These are phyloP conservation scores for Boletus rubropictus DNA, from an alignment of 768 basidiomycete species.

Conservation along the genomic window DNA sequence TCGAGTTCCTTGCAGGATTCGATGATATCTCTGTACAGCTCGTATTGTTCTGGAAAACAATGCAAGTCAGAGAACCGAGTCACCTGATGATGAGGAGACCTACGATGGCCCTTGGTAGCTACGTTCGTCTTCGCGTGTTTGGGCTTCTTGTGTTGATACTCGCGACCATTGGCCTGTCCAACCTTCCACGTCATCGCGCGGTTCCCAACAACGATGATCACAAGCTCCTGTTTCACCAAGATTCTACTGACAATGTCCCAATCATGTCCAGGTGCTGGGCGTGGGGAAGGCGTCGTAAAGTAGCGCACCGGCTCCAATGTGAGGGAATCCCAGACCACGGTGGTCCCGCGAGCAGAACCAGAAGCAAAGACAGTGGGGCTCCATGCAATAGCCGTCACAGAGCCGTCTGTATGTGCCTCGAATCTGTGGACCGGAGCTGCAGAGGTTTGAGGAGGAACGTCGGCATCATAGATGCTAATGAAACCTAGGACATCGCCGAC, in stretches of 20 bases:
- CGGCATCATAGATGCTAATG: conserved; percentile 57
- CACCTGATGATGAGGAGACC: conserved; percentile 15
- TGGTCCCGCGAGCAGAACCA: conserved; percentile 57
- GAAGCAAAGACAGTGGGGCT: conserved; percentile 55
- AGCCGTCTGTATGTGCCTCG: conserved; percentile 59
- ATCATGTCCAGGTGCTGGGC: conserved; percentile 30
- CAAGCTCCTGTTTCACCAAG: conserved; percentile 44
- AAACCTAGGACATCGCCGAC: conserved; percentile 62
- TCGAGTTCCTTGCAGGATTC: conserved; percentile 53
- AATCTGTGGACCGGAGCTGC: conserved; percentile 42
- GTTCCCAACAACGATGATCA: conserved; percentile 58
- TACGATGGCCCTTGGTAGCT: conserved; percentile 44
- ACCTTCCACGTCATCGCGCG: conserved; percentile 65
- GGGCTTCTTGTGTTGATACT: conserved; percentile 31
- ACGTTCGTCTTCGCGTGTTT: conserved; percentile 26
- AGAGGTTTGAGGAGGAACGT: conserved; percentile 10
- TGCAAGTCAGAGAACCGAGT: background rate
- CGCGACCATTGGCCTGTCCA: conserved; percentile 36
- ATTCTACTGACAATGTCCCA: conserved; percentile 51
- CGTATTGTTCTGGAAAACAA: conserved; percentile 43
- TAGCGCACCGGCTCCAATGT: conserved; percentile 52
- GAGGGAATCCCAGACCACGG: conserved; percentile 60
- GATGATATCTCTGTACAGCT: conserved; percentile 55
- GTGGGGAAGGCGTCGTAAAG: conserved; percentile 45
- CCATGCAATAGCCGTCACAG: conserved; percentile 61